phyloP scores from a whole-genome alignment of 2,329 filamentous ascomycete genomes.

The Penicillium sp. region DNA sequence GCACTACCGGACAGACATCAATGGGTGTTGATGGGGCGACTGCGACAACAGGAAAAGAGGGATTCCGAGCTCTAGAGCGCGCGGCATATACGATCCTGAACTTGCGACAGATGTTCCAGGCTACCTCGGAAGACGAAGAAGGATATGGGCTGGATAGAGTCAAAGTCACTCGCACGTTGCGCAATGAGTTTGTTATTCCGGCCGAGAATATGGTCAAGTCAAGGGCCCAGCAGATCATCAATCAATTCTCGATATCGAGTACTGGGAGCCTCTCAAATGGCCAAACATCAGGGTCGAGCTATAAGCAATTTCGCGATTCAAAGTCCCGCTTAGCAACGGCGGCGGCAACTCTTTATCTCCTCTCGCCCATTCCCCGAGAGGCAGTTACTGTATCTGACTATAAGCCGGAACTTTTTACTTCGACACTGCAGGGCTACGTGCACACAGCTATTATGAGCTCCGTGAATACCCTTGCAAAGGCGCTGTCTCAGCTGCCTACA shows the following conservation, averaged over 20 bases:
- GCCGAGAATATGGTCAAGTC: constrained; percentile 75
- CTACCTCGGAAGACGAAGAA: constrained; percentile 71
- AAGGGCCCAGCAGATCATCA: constrained; percentile 75
- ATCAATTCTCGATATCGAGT: constrained; percentile 78
- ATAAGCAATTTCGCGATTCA: constrained; percentile 71
- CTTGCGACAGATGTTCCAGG: constrained; percentile 72
- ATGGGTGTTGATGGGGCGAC: constrained; percentile 38
- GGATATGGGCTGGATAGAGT: constrained; percentile 76
- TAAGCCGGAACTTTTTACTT: constrained; percentile 72
- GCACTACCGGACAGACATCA: constrained; percentile 30
- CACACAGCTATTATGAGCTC: constrained; percentile 80
- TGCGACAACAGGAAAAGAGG: constrained; percentile 58
- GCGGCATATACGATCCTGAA: constrained; percentile 79
- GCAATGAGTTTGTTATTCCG: constrained; percentile 70
- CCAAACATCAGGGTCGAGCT: constrained; percentile 51
- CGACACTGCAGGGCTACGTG: constrained; percentile 79
- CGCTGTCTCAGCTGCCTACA: constrained; percentile 77
- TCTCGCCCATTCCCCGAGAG: constrained; percentile 68
- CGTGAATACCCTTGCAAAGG: constrained; percentile 72
- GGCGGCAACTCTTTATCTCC: constrained; percentile 74
- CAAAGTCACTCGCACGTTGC: constrained; percentile 71
- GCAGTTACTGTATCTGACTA: constrained; percentile 54
- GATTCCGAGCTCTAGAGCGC: constrained; percentile 78
- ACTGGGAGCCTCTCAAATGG: constrained; percentile 31
- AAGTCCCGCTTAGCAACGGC: constrained; percentile 75